Evolutionary conservation across 306 rosid genomes (phyloP), one percentile per base, ranked within the genome.

Genomic region (Vigna angularis): DNA sequence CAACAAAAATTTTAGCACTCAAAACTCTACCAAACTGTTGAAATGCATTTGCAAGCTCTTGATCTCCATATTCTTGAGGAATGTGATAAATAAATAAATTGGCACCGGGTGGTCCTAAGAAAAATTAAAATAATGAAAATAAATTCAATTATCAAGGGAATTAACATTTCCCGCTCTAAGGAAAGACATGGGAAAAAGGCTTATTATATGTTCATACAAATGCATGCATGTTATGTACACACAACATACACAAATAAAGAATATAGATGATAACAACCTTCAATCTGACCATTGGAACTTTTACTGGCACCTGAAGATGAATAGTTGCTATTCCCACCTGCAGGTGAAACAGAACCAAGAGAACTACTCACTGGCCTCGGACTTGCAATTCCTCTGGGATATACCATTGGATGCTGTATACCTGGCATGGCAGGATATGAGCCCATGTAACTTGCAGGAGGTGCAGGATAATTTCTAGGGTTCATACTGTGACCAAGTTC

Each of bases 81-180:
- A 93, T 89, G 87, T 93, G 98, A 84, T 91, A 93, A 82, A 93
- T 93, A 87, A 93, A 93, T 58, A 93, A 86, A 85, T 93, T 93
- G 76, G 98, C 98, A 77, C 98, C 98, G 18, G 90, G 91, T 53
- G 98, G 98, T 77, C 98, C 98, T 93, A 79, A 68, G 40, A 45
- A 34, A 72, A 86, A 67, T 74, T 24, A 11, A 79, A 85, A 75
- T 40, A 36, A 80, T 48, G 56, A 74, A 63, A 76, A 67, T 70
- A 85, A 73, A 73, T 74, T 78, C 71, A 67, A 67, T 22, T 77
- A 78, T 36, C 53, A 49, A 62, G 38, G 45, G 45, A 66, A 18
- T 53, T 49, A 49, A 12, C 17, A 44, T 20, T 70, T 51, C 53
- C 3, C 15, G 3, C 42, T 9, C 9, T 10, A 1, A 63, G 69